A percentile compares a stretch with the other conserved stretches of the same genome.
Conservation (phyloP, 2,329 filamentous ascomycete species). For the Dothiorella sarmentorum region DNA sequence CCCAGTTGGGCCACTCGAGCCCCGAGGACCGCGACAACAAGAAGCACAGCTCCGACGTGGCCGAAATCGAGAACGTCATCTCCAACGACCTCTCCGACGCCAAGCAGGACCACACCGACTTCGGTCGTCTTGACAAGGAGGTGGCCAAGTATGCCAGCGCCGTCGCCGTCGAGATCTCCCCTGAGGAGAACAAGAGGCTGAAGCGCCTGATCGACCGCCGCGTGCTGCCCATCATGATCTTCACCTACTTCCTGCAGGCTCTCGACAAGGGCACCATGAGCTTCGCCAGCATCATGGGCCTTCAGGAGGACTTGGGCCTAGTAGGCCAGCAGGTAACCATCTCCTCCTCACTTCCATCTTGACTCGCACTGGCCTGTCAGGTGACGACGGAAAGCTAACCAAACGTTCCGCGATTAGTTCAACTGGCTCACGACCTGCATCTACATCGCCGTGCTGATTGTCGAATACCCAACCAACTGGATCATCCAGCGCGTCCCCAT, state of each 20-base stretch:
- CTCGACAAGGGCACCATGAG: slow-evolving; percentile 61
- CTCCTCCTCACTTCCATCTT: background rate
- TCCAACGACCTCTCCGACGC: slow-evolving; percentile 39
- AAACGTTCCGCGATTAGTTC: slow-evolving; percentile 46
- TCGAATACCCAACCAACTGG: slow-evolving; percentile 65
- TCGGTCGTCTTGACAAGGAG: slow-evolving; percentile 63
- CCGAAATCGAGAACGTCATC: slow-evolving; percentile 49
- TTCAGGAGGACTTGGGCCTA: slow-evolving; percentile 57
- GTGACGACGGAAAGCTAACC: background rate
- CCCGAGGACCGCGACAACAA: slow-evolving; percentile 21
- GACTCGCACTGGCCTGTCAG: background rate
- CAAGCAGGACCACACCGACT: slow-evolving; percentile 55
- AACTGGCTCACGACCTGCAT: slow-evolving; percentile 52
- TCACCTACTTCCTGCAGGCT: slow-evolving; percentile 61
- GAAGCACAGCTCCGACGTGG: slow-evolving; percentile 35
- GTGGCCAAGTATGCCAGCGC: slow-evolving; percentile 65
- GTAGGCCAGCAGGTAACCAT: slow-evolving; percentile 47
- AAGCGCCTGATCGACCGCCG: slow-evolving; percentile 51
- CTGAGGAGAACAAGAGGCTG: slow-evolving; percentile 57
- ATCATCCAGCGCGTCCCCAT: slow-evolving; percentile 59
- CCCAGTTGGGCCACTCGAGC: background rate
- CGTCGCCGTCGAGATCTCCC: slow-evolving; percentile 54
- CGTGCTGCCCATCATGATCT: slow-evolving; percentile 54
- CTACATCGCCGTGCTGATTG: slow-evolving; percentile 54
- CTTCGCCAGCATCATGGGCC: slow-evolving; percentile 62